phyloP scores from a whole-genome alignment of 1,284 basidiomycete species.

The Microbotryum scabiosae region DNA sequence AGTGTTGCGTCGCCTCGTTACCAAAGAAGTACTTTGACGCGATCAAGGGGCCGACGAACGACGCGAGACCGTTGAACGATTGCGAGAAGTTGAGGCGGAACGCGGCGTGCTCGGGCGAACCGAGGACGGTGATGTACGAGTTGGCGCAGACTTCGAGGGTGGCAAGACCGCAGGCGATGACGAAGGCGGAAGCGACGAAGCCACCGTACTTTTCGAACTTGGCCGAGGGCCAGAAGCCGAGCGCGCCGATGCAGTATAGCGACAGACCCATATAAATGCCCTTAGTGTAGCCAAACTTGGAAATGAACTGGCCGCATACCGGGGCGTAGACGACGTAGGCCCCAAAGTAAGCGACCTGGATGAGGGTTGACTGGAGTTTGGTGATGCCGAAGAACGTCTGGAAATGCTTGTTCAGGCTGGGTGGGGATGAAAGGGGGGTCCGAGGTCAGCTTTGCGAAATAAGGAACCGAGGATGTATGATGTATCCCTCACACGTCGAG shows the following conservation, averaged over 20 bases:
- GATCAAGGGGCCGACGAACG: conserved; percentile 70
- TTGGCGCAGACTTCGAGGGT: conserved; percentile 54
- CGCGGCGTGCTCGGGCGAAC: conserved; percentile 60
- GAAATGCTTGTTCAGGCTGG: conserved; percentile 57
- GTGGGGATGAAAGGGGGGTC: not conserved
- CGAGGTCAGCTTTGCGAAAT: no score
- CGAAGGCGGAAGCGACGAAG: conserved; percentile 51
- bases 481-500: conserved; percentile 67
- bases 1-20: conserved; percentile 52
- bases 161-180: conserved; percentile 59
- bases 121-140: conserved; percentile 62
- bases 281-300: conserved; percentile 44
- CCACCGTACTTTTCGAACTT: conserved; percentile 51
- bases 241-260: conserved; percentile 61
- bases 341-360: conserved; percentile 78
- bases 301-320: conserved; percentile 42
- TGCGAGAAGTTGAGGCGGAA: conserved; percentile 73
- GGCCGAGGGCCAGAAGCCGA: conserved; percentile 74
- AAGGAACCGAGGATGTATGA: no score
- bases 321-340: conserved; percentile 36
- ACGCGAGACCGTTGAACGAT: conserved; percentile 70
- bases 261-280: conserved; percentile 53
- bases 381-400: conserved; percentile 61
- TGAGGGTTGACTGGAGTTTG: conserved; percentile 68
- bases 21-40: conserved; percentile 59